These are phyloP conservation scores for Phellopilus nigrolimitatus DNA, from an alignment of 1,284 basidiomycete species.

Conservation along the genomic window DNA sequence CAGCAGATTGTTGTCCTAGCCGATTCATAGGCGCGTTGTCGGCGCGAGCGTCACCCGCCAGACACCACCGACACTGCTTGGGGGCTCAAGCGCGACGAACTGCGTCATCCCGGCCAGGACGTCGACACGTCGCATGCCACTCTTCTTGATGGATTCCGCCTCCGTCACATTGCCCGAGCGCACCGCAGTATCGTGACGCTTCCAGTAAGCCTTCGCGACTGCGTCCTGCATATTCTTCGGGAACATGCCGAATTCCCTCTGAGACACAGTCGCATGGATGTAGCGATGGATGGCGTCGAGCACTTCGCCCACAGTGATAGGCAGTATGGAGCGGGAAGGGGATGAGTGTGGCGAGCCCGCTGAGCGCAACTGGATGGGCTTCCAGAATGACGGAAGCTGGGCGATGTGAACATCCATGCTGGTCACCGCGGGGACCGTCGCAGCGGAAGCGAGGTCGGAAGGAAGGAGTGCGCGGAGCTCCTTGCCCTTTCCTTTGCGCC, in stretches of 20 bases:
- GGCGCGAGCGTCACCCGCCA: conserved; percentile 8
- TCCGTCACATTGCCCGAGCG: conserved; percentile 1
- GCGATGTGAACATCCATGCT: conserved; percentile 12
- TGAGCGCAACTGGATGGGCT: conserved; percentile 10
- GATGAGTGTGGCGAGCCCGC: neutral
- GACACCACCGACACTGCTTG: neutral
- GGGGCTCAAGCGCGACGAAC: conserved; percentile 8
- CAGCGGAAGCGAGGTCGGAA: conserved; percentile 3
- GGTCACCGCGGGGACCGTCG: conserved; percentile 5
- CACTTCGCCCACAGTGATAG: conserved; percentile 16
- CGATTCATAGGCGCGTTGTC: neutral
- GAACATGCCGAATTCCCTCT: conserved; percentile 11
- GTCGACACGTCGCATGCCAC: conserved; percentile 14
- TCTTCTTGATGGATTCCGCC: conserved; percentile 5
- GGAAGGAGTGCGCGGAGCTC: conserved; percentile 8
- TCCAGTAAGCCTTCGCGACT: conserved; percentile 8
- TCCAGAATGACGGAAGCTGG: conserved; percentile 15
- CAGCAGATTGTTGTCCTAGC: neutral
- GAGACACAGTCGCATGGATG: conserved; percentile 6
- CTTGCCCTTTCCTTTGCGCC: conserved; percentile 12
- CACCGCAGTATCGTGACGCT: conserved; percentile 4
- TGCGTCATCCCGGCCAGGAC: conserved; percentile 8
- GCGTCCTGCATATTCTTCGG: conserved; percentile 7
- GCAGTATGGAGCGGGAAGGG: neutral
- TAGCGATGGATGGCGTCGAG: conserved; percentile 13